A percentile compares a stretch with the other conserved stretches of the same genome.
phyloP scores from a whole-genome alignment of 192 early-diverging fungal genomes.

The Rhizoclosmatium sp. region DNA sequence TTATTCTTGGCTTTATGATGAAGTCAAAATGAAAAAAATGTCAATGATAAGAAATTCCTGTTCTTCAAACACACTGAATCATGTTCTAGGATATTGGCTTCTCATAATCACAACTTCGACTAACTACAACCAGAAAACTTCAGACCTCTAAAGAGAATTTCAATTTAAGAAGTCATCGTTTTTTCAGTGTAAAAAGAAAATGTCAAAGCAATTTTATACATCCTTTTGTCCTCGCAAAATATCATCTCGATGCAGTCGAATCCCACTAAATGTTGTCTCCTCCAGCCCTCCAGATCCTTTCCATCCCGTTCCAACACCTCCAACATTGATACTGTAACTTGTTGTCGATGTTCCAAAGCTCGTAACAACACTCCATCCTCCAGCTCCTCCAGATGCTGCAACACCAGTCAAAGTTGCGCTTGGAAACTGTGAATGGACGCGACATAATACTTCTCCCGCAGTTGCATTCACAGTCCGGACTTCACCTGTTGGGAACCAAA shows the following conservation, averaged over 20 bases:
- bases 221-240: background rate
- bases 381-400: background rate
- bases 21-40: no score
- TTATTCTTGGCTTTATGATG: no score
- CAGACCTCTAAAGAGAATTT: no score
- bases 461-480: conserved; percentile 26
- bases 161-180: no score
- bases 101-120: no score
- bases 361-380: conserved; percentile 16
- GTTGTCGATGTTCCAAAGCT: conserved; percentile 11
- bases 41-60: no score
- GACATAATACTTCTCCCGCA: conserved; percentile 27
- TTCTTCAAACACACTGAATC: no score
- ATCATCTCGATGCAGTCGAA: background rate
- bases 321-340: conserved; percentile 10
- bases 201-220: background rate
- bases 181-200: no score
- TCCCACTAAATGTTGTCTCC: conserved; percentile 14
- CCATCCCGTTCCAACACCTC: conserved; percentile 24
- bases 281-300: conserved; percentile 14
- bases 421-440: conserved; percentile 33
- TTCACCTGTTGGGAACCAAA: conserved; percentile 31
- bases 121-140: no score
- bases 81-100: no score
- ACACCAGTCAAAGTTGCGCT: conserved; percentile 20